Percentiles rank a stretch among this genome's conserved stretches.
These are phyloP conservation scores for Aspergillus caelatus DNA, from an alignment of 2,329 filamentous ascomycete species.

Conservation along the genomic window DNA sequence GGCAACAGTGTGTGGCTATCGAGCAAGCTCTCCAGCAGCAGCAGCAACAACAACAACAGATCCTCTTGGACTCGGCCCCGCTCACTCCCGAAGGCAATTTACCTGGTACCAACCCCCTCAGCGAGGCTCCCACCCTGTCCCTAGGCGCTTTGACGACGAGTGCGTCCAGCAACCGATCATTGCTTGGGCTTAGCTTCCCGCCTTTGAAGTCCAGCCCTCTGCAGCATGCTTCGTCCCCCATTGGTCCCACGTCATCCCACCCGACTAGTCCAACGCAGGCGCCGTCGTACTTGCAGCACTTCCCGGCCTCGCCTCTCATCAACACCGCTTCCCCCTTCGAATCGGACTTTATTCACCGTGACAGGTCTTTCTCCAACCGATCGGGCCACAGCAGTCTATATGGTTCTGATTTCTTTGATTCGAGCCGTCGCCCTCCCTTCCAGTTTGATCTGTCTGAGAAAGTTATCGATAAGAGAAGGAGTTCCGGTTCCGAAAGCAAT, in stretches of 20 bases:
- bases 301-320: slow-evolving; percentile 37
- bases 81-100: slow-evolving; percentile 64
- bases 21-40: slow-evolving; percentile 50
- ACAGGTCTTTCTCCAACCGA: slow-evolving; percentile 47
- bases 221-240: slow-evolving; percentile 38
- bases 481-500: slow-evolving; percentile 35
- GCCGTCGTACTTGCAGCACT: slow-evolving; percentile 33
- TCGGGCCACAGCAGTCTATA: slow-evolving; percentile 42
- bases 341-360: slow-evolving; percentile 35
- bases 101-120: slow-evolving; percentile 53
- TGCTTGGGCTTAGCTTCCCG: slow-evolving; percentile 41
- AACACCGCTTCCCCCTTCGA: slow-evolving; percentile 36
- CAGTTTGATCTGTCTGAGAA: slow-evolving; percentile 36
- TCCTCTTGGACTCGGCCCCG: slow-evolving; percentile 46
- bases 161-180: slow-evolving; percentile 34
- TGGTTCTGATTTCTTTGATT: slow-evolving; percentile 36
- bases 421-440: slow-evolving; percentile 32
- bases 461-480: slow-evolving; percentile 33
- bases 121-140: slow-evolving; percentile 31
- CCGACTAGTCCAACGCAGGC: slow-evolving; percentile 38
- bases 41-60: slow-evolving; percentile 46
- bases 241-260: slow-evolving; percentile 35
- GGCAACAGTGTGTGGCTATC: slow-evolving; percentile 47
- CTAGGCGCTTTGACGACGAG: slow-evolving; percentile 30
- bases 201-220: slow-evolving; percentile 38